Evolutionary conservation across 1,284 basidiomycete genomes (phyloP).

Genomic region (Boletus smithii): DNA sequence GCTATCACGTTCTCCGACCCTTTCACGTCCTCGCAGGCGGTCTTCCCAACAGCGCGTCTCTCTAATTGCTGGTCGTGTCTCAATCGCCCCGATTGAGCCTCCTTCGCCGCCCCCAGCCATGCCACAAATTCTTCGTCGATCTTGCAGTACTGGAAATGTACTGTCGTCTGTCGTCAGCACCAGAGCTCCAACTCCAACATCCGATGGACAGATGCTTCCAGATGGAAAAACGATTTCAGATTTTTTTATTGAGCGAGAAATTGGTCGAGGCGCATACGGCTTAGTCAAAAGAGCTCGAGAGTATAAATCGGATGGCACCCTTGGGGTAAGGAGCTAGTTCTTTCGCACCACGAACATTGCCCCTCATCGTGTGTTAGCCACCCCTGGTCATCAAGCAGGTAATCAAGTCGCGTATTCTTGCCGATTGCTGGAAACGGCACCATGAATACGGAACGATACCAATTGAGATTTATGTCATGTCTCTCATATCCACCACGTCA

Average conservation of each 20-base stretch:
- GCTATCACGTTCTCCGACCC: conserved; percentile 39
- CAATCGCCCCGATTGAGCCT: conserved; percentile 67
- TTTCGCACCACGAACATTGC: conserved; percentile 10
- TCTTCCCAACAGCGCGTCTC: conserved; percentile 81
- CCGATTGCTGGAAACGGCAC: conserved; percentile 99
- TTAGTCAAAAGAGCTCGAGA: conserved; percentile 89
- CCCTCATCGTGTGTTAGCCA: conserved; percentile 41
- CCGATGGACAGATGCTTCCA: conserved; percentile 47
- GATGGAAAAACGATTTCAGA: conserved; percentile 69
- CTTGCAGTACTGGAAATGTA: conserved; percentile 57
- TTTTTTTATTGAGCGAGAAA: conserved; percentile 81
- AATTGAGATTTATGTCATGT: conserved; percentile 99
- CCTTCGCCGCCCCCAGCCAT: conserved; percentile 55
- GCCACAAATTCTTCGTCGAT: conserved; percentile 59
- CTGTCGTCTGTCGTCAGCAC: conserved; percentile 59
- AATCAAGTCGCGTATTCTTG: conserved; percentile 96
- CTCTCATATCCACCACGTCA: conserved; percentile 72
- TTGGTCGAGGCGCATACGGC: conserved; percentile 96
- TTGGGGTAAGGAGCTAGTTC: conserved; percentile 65
- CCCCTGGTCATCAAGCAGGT: conserved; percentile 94
- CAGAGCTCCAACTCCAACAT: conserved; percentile 56
- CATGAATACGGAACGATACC: conserved; percentile 94
- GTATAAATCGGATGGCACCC: conserved; percentile 68
- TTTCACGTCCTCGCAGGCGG: conserved; percentile 63
- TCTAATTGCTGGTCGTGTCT: conserved; percentile 73